Conservation (phyloP, 1,139 yeast genomes). For the Saccharomycopsis phalli region DNA sequence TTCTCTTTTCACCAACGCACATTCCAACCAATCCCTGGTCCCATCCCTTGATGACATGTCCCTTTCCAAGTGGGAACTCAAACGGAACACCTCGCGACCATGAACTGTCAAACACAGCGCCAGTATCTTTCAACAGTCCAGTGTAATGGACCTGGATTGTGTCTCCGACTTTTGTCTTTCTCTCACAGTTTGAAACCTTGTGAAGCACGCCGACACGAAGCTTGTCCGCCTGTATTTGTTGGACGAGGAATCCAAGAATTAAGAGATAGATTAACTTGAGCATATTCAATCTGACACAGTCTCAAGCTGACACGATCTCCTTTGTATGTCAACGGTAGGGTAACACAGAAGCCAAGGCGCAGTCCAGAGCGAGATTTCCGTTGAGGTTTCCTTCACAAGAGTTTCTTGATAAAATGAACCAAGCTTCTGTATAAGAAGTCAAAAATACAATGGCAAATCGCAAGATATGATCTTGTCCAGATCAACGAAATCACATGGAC, state of each 20-base stretch:
- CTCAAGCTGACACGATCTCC: no score
- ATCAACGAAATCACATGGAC: no score
- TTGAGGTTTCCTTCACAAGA: no score
- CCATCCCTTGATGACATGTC: conserved; percentile 83
- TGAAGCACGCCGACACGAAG: conserved; percentile 33
- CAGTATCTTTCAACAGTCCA: conserved; percentile 55
- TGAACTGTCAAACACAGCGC: conserved; percentile 70
- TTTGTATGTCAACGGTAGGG: no score
- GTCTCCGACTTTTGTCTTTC: conserved; percentile 57
- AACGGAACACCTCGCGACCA: conserved; percentile 56
- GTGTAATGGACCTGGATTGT: conserved; percentile 62
- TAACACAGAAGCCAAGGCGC: no score
- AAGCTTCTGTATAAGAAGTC: no score
- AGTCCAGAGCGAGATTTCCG: no score
- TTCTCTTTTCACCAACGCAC: conserved; percentile 85
- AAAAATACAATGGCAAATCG: no score
- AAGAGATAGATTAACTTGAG: background rate
- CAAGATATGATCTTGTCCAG: no score
- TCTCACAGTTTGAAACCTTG: conserved; percentile 45
- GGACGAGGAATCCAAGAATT: background rate
- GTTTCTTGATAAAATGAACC: no score
- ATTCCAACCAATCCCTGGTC: conserved; percentile 67
- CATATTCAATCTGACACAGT: no score
- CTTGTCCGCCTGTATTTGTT: background rate
- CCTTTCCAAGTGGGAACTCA: conserved; percentile 59